Base-by-base conservation (phyloP, 139 green algal genomes). In the Haematococcus lacustris region DNA sequence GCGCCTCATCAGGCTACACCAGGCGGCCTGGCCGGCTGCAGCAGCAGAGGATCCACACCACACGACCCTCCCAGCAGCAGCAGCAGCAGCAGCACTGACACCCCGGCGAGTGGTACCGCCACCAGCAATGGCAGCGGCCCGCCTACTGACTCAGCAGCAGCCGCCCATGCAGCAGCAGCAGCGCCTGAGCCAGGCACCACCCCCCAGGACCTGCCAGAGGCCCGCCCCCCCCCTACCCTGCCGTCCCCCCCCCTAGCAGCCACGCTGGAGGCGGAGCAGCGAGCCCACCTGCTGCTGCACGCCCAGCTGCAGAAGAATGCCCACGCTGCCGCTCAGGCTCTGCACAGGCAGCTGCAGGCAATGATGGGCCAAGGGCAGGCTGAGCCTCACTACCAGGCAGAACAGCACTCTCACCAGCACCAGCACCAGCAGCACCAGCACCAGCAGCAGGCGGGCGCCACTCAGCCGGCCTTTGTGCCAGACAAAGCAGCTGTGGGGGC, bases 381-480 rank as follows among this genome's bases (percentile, higher is more conserved):
- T 51, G 38, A 53, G 38, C 64, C 17, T 41, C 13, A n/a, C 34
- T 7, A 41, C 6, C 6, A 69, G 9, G 34, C 13, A 5, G 32
- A n/a, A n/a, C n/a, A n/a, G n/a, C n/a, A n/a, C n/a, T n/a, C n/a
- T n/a, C n/a, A n/a, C n/a, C n/a, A n/a, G 62, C 32, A 69, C 6
- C 62, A 69, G 62, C 62, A 41, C 13, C 62, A 41, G 33, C 65
- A 57, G 26, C 65, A 38, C 25, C 65, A 34, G 65, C 38, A 34
- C 6, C 38, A 57, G 38, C 65, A 51, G 65, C 38, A 71, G 65
- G 38, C 17, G 38, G 37, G 26, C 17, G 7, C 33, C 6, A 47
- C 43, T 30, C 33, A 47, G 34, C 32, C 7, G 32, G 63, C 33
- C n/a, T n/a, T n/a, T n/a, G n/a, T n/a, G n/a, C n/a, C n/a, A n/a